Percentiles rank a stretch among this genome's conserved stretches.
These are phyloP conservation scores for Penicillium paneum DNA, from an alignment of 2,329 filamentous ascomycete genomes.

Conservation along the genomic window DNA sequence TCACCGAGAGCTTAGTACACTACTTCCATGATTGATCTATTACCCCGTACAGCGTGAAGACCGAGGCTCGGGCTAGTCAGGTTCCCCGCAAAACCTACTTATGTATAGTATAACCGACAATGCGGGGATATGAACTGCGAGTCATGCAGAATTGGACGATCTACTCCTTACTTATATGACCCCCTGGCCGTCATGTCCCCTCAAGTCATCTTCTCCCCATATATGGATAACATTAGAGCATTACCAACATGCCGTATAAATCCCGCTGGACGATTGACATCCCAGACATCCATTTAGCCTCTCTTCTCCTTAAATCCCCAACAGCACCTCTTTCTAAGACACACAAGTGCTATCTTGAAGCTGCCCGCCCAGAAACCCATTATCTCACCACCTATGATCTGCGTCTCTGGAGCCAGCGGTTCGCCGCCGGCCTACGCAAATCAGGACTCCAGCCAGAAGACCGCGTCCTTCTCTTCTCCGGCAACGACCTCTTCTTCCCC, in stretches of 20 bases:
- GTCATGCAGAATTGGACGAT: not conserved
- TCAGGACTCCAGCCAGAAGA: slow-evolving; percentile 66
- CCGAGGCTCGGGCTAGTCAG: slow-evolving; percentile 11
- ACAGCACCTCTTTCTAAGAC: slow-evolving; percentile 46
- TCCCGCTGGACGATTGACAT: slow-evolving; percentile 50
- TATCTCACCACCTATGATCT: slow-evolving; percentile 63
- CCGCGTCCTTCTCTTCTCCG: slow-evolving; percentile 68
- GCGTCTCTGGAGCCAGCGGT: slow-evolving; percentile 67
- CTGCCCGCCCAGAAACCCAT: slow-evolving; percentile 63
- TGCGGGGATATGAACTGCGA: not conserved
- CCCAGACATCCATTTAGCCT: slow-evolving; percentile 42
- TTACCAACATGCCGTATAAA: slow-evolving; percentile 47
- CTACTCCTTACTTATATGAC: not conserved
- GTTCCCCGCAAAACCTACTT: slow-evolving; percentile 14
- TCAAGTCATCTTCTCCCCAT: not conserved
- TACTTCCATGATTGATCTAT: not conserved
- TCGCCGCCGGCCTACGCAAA: slow-evolving; percentile 65
- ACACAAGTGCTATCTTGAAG: slow-evolving; percentile 58
- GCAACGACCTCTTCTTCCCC: slow-evolving; percentile 71
- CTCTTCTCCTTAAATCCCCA: slow-evolving; percentile 51
- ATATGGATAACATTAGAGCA: not conserved
- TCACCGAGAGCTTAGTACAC: no score
- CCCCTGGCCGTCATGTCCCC: not conserved
- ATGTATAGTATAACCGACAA: not conserved
- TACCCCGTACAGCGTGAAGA: not conserved